These are phyloP conservation scores for Brettanomyces custersianus DNA, from an alignment of 805 yeast genomes.

Conservation along the genomic window DNA sequence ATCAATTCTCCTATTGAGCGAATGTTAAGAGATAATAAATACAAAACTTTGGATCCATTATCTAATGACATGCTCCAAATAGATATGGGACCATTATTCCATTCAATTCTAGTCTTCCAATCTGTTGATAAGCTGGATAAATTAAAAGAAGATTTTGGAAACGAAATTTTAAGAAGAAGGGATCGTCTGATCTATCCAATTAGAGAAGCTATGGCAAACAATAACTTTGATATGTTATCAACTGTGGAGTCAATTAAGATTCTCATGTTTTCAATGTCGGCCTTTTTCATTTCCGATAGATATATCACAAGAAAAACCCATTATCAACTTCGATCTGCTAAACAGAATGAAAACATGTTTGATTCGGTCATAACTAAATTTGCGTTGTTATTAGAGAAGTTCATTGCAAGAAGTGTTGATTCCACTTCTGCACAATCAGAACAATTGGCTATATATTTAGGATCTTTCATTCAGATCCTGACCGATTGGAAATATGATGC, in stretches of 20 bases:
- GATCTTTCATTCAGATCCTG: constrained; percentile 65
- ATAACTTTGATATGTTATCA: constrained; percentile 21
- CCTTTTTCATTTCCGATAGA: constrained; percentile 72
- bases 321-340: constrained; percentile 51
- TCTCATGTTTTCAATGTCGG: constrained; percentile 55
- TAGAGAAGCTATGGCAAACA: constrained; percentile 30
- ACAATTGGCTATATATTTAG: constrained; percentile 53
- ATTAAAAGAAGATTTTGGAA: constrained; percentile 53
- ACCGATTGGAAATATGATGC: constrained; percentile 62
- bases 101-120: constrained; percentile 73
- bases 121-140: constrained; percentile 59
- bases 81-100: constrained; percentile 67
- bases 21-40: constrained; percentile 48
- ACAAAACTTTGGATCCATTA: constrained; percentile 38
- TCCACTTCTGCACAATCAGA: constrained; percentile 36
- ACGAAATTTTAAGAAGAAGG: constrained; percentile 64
- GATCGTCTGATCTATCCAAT: constrained; percentile 60
- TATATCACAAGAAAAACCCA: constrained; percentile 56
- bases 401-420: constrained; percentile 31
- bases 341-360: constrained; percentile 68
- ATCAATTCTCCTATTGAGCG: constrained; percentile 83
- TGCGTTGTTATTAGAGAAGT: constrained; percentile 46
- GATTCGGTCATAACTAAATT: constrained; percentile 54
- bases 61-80: constrained; percentile 38
- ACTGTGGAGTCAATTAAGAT: constrained; percentile 39